Base-by-base conservation (phyloP, 2,329 filamentous ascomycete species). In the Stachybotrys chartarum region DNA sequence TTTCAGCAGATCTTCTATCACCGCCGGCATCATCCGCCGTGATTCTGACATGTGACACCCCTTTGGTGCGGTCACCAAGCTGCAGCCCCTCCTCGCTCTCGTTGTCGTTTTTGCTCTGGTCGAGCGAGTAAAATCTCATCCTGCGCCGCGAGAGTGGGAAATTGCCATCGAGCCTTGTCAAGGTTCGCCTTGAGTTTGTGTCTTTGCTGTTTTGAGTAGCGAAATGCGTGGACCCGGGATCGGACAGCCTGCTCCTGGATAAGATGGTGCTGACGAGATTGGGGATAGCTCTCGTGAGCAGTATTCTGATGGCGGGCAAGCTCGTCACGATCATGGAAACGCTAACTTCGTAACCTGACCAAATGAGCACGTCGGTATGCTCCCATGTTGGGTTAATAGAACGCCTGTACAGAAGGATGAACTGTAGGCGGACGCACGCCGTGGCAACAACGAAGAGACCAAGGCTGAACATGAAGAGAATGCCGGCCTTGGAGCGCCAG, bases 381-480 rank as follows among this genome's bases (percentile, higher is more conserved):
- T 51, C 49, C 49, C 49, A 51, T 3, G 49, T 51, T 11, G 49
- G 49, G 16, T 51, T 51, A 24, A 51, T 12, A 6, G 49, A 51
- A 32, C 30, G 49, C n/a, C 12, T 35, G 30, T 51, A 51, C n/a
- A 31, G 18, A 30, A 51, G 11, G 14, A 51, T 51, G 49, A 31
- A 51, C 11, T 32, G 49, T 4, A 51, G 30, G 8, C 49, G 49
- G 17, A 51, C 12, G 49, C 49, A 51, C 30, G 49, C 49, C 8
- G 49, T 51, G 30, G 32, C 32, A 6, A 51, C 6, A 32, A 51
- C 17, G 49, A 51, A 51, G 12, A 35, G 17, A 6, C 49, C 49
- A n/a, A 51, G 49, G 17, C 49, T 51, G 49, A 51, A 51, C 49
- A 51, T 51, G 49, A 51, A 30, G 24, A 51, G 12, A 30, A 51